Evolutionary conservation across 495 filamentous ascomycete species (phyloP), one percentile per base, ranked within the genome.

Genomic region (Talaromyces ruber): DNA sequence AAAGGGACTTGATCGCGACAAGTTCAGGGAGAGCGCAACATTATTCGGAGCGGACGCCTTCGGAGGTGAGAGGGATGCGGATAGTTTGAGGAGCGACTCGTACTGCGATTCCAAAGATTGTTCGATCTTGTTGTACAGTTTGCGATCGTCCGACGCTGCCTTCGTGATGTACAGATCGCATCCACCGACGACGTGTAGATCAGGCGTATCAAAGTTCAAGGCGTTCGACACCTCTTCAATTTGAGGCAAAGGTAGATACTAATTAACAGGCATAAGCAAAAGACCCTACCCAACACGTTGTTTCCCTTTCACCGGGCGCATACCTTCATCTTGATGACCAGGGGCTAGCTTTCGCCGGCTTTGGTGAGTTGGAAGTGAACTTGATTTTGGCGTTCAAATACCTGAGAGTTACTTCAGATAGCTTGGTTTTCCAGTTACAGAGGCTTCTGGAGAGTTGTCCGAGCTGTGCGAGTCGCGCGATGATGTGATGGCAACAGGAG

Each of bases 91-190:
- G 6, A 93, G 83, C 2, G 91, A 88, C 66, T 93, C 90, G 79
- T 98, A 91, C 70, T 96, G 91, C 18, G 86, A 84, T 65, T 96
- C 90, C 30, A 99, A 86, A 2, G 86, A 88, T 61, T 90, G 82
- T 66, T 96, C 92, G 70, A 99, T 97, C 64, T 87, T 86, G 72
- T 93, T 93, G 82, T 98, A 98, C 3, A 98, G 80, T 74, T 96
- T 97, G 80, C 97, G 96, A 74, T 99, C 95, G 66, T 85, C 82
- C 39, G 92, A 90, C 50, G 93, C 91, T 14, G 94, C 92, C 75
- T 98, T 98, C 37, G 92, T 98, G 7, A 92, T 97, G 79, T 96
- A 99, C 21, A 97, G 83, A 72, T 99, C 94, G 79, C 92, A 97
- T 52, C 90, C 88, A 60, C 94, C 94, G 12, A 89, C 83, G 64